phyloP scores from a whole-genome alignment of 495 filamentous ascomycete species.

The Aspergillus mulundensis region DNA sequence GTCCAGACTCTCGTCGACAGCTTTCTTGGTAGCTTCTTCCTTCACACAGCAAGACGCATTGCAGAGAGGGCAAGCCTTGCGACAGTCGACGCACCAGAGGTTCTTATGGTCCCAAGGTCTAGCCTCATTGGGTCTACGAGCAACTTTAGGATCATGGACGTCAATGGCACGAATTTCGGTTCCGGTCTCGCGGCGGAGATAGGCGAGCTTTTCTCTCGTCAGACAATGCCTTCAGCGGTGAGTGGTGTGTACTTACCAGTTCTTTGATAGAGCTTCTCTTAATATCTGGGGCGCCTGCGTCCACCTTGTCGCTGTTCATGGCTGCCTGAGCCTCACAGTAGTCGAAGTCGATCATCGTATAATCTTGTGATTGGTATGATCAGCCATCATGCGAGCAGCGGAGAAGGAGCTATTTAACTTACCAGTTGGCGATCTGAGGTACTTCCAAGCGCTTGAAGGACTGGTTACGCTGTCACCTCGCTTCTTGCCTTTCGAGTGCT shows the following conservation, averaged over 20 bases:
- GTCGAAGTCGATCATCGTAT: constrained; percentile 16
- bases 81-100: constrained; percentile 20
- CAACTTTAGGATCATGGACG: neutral
- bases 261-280: constrained; percentile 1
- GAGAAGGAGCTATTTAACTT: neutral
- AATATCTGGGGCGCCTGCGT: neutral
- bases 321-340: neutral
- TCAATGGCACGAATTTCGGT: constrained; percentile 8
- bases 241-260: constrained; percentile 8
- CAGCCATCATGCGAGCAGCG: constrained; percentile 1
- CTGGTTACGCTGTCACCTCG: neutral
- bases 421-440: constrained; percentile 16
- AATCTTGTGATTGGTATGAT: constrained; percentile 8
- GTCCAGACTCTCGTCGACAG: neutral
- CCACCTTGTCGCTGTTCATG: neutral
- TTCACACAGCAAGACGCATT: constrained; percentile 19
- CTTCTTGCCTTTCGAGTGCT: constrained; percentile 1
- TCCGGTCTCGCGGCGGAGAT: constrained; percentile 17
- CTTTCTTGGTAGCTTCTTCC: neutral
- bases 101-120: constrained; percentile 18
- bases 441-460: constrained; percentile 10
- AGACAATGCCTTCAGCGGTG: neutral
- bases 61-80: constrained; percentile 20
- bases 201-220: constrained; percentile 10
- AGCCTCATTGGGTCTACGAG: constrained; percentile 8